phyloP scores from a whole-genome alignment of 768 basidiomycete genomes.

The Udeniomyces megalosporus region DNA sequence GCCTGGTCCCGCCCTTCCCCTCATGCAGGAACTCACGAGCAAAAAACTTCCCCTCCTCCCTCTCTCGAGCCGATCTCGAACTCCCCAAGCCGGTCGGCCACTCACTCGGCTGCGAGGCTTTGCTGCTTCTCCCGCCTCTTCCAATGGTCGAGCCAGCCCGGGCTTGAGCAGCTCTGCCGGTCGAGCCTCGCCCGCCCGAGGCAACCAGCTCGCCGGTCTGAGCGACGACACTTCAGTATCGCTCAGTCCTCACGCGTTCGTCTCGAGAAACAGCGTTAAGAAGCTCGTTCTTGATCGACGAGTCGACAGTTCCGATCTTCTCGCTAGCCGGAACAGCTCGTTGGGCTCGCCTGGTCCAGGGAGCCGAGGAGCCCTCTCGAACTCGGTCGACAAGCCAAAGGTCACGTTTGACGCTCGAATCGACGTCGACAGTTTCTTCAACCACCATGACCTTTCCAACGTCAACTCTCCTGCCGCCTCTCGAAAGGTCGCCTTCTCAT shows the following conservation, averaged over 20 bases:
- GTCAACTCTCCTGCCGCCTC: too few species aligned
- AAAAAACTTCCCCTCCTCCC: slow-evolving; percentile 28
- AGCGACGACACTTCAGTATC: slow-evolving; percentile 28
- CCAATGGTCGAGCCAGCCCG: slow-evolving; percentile 31
- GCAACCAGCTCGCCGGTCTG: neutral
- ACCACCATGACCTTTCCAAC: slow-evolving; percentile 4
- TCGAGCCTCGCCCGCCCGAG: slow-evolving; percentile 1
- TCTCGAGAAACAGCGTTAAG: slow-evolving; percentile 64
- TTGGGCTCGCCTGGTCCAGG: neutral
- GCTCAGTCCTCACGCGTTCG: slow-evolving; percentile 54
- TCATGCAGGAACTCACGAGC: slow-evolving; percentile 9
- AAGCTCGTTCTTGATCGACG: slow-evolving; percentile 58
- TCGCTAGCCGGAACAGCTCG: neutral
- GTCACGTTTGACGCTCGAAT: slow-evolving; percentile 13
- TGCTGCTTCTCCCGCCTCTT: slow-evolving; percentile 30
- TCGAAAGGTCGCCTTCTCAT: neutral
- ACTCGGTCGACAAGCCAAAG: slow-evolving; percentile 4
- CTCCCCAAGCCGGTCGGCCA: slow-evolving; percentile 23
- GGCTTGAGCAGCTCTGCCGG: slow-evolving; percentile 1
- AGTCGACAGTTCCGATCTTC: slow-evolving; percentile 15
- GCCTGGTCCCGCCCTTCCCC: slow-evolving; percentile 21
- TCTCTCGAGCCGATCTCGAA: slow-evolving; percentile 23
- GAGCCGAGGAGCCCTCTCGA: neutral
- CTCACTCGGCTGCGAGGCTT: slow-evolving; percentile 23
- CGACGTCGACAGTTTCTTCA: slow-evolving; percentile 4